A percentile compares a stretch with the other conserved stretches of the same genome.
phyloP scores from a whole-genome alignment of 305 asterid species.

The Fraxinus nigra region DNA sequence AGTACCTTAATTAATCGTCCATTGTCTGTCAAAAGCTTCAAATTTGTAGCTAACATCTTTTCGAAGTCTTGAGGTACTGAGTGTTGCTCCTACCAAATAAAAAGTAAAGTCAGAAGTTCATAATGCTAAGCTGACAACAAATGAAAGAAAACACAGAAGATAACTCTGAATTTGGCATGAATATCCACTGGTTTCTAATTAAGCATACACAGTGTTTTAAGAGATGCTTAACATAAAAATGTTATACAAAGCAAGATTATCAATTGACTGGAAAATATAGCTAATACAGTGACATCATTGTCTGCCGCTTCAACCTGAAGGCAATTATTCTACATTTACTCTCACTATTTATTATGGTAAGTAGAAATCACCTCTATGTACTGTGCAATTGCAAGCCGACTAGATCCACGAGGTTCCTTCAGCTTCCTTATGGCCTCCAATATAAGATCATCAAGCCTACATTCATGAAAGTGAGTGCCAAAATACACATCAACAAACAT shows the following conservation, averaged over 20 bases:
- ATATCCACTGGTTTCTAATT: not conserved
- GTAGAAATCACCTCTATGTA: constrained; percentile 68
- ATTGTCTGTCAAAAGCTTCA: constrained; percentile 70
- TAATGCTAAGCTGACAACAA: not conserved
- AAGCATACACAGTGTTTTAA: not conserved
- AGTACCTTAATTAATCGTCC: constrained; percentile 75
- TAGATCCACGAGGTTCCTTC: constrained; percentile 92
- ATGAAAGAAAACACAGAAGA: constrained; percentile 1
- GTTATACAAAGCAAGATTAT: not conserved
- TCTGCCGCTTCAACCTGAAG: not conserved
- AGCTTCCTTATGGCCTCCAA: constrained; percentile 77
- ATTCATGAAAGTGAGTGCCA: constrained; percentile 22
- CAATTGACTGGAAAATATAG: not conserved
- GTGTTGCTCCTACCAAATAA: constrained; percentile 56
- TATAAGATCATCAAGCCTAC: constrained; percentile 72
- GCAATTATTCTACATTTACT: constrained; percentile 4
- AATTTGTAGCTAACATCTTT: constrained; percentile 50
- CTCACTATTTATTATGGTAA: not conserved
- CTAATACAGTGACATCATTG: constrained; percentile 3
- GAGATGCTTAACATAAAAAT: not conserved
- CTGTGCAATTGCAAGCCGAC: constrained; percentile 54
- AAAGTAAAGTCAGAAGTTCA: constrained; percentile 17
- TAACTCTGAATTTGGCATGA: not conserved
- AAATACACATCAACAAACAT: constrained; percentile 11
- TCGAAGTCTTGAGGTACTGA: constrained; percentile 57